phyloP scores from a whole-genome alignment of 1,139 yeast species.

The Fermentozyma sake region DNA sequence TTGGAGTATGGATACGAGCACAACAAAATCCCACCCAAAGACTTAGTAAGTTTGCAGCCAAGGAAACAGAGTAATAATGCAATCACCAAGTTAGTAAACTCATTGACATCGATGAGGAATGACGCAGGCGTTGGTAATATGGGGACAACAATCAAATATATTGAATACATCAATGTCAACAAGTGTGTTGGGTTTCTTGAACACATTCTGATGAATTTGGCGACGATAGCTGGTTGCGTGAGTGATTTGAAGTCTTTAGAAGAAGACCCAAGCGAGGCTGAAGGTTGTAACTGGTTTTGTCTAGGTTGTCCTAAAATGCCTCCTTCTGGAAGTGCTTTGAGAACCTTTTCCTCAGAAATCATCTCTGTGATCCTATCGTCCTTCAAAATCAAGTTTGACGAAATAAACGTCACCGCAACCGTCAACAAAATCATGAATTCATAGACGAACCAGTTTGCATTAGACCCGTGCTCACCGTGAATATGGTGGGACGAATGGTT shows the following conservation, averaged over 20 bases:
- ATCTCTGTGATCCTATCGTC: constrained; percentile 32
- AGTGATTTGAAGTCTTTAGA: background rate
- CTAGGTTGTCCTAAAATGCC: constrained; percentile 2
- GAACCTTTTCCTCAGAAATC: constrained; percentile 17
- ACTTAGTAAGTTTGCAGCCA: constrained; percentile 52
- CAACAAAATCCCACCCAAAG: constrained; percentile 48
- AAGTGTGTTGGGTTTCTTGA: constrained; percentile 59
- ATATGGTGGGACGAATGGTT: constrained; percentile 48
- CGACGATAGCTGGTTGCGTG: background rate
- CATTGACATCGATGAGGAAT: constrained; percentile 39
- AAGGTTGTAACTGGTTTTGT: background rate
- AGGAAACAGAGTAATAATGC: constrained; percentile 46
- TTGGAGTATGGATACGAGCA: constrained; percentile 49
- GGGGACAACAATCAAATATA: constrained; percentile 31
- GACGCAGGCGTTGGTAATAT: constrained; percentile 29
- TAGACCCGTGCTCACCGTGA: constrained; percentile 39
- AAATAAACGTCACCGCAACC: constrained; percentile 28
- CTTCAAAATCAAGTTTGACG: constrained; percentile 34
- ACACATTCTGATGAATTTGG: constrained; percentile 10
- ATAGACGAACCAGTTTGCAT: constrained; percentile 31
- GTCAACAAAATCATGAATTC: constrained; percentile 25
- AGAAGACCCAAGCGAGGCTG: background rate
- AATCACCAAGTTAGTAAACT: constrained; percentile 46
- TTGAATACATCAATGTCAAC: constrained; percentile 55
- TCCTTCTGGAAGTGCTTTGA: background rate